Evolutionary conservation across 257 asterid genomes (phyloP).

Genomic region (Solanum medicagineum): DNA sequence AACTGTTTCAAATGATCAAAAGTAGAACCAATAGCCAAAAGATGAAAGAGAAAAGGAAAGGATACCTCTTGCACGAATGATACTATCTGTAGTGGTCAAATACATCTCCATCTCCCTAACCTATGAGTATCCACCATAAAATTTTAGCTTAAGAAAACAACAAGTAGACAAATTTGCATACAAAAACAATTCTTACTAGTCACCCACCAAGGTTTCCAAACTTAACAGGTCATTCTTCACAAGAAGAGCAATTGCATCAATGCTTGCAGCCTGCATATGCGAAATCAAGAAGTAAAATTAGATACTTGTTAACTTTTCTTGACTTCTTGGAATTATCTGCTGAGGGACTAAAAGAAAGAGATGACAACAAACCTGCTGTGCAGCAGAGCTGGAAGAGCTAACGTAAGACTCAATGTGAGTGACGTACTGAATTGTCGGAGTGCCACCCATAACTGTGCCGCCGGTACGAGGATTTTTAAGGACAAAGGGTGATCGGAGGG

Average conservation of each 20-base stretch:
- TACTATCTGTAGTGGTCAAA: constrained; percentile 73
- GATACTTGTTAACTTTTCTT: not conserved
- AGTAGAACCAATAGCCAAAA: not conserved
- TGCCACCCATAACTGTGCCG: constrained; percentile 20
- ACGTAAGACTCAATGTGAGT: constrained; percentile 71
- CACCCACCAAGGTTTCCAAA: constrained; percentile 55
- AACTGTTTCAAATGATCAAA: not conserved
- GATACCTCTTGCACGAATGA: constrained; percentile 74
- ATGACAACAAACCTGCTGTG: constrained; percentile 48
- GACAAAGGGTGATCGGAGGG: constrained; percentile 3
- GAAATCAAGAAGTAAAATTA: not conserved
- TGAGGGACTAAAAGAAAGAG: not conserved
- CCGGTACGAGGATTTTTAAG: not conserved
- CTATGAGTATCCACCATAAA: constrained; percentile 17
- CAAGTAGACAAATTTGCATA: not conserved
- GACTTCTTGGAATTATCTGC: not conserved
- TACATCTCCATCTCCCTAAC: constrained; percentile 91
- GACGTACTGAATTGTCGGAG: constrained; percentile 21
- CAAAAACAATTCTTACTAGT: not conserved
- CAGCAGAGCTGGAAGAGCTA: constrained; percentile 42
- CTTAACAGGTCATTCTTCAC: constrained; percentile 48
- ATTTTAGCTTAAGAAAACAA: not conserved
- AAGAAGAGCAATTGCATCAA: constrained; percentile 47
- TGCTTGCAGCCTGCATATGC: constrained; percentile 48
- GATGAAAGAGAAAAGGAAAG: not conserved